A percentile compares a stretch with the other conserved stretches of the same genome.
Conservation (phyloP, 2,329 filamentous ascomycete species). For the Penicillium occitanis region DNA sequence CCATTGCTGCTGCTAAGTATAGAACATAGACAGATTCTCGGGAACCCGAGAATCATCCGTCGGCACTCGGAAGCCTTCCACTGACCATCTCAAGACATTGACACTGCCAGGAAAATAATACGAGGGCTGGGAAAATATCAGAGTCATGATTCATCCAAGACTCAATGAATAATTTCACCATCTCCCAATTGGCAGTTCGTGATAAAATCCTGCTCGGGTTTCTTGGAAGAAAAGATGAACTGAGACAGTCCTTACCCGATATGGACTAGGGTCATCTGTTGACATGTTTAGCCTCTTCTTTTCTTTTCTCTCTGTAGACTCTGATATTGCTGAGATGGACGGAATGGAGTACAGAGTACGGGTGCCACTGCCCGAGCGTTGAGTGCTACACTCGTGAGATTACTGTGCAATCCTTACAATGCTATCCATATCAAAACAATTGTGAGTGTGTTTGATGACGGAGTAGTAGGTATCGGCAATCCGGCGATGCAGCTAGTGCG, state of each 20-base stretch:
- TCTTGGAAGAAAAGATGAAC: background rate
- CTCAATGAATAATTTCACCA: background rate
- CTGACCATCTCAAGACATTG: background rate
- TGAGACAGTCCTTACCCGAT: conserved; percentile 14
- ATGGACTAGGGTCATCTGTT: background rate
- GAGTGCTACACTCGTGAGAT: background rate
- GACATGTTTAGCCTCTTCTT: background rate
- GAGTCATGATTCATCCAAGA: background rate
- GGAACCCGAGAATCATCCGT: conserved; percentile 4
- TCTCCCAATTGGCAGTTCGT: background rate
- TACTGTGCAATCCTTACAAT: background rate
- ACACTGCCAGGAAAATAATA: background rate
- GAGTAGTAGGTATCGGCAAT: background rate
- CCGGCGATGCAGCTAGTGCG: conserved; percentile 3
- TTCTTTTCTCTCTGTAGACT: background rate
- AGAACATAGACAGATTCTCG: background rate
- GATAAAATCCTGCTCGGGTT: background rate
- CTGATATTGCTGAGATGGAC: background rate
- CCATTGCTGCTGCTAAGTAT: background rate
- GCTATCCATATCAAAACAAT: background rate
- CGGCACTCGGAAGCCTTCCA: background rate
- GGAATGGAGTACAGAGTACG: background rate
- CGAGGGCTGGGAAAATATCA: background rate
- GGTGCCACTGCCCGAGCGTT: background rate
- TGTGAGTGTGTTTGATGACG: background rate